Base-by-base conservation (phyloP, 179 eudicot species). In the Actinidia chinensis region DNA sequence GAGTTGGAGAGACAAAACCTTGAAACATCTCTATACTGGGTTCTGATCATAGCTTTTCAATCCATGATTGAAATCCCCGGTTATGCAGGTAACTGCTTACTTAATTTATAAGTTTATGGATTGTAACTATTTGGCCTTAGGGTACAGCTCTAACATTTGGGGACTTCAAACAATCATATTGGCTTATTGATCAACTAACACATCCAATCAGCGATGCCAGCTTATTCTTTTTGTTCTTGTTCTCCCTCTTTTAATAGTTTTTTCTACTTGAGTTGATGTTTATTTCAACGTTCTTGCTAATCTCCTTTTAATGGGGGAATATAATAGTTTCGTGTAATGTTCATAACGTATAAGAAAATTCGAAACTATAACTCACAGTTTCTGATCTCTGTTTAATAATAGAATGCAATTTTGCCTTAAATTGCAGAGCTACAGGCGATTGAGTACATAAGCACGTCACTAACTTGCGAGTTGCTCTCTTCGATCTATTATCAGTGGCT, bases 1-100 rank as follows among this genome's bases (percentile, higher is more conserved):
- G 25, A 82, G 73, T 77, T 84, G 87, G 85, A 76, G 85, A 77
- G 87, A 84, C 65, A n/a, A n/a, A n/a, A 79, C 83, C 11, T 7
- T 82, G 42, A n/a, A 44, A 8, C 77, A 56, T 60, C 63, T 17
- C 6, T 46, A 67, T 60, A 25, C 0, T 79, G 79, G 67, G 58
- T 59, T 77, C 85, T 4, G 25, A 79, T 52, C 40, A n/a, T n/a
- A 76, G 17, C 85, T 82, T 5, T n/a, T n/a, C n/a, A n/a, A 56
- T 61, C 2, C 77, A 79, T 0, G 77, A 83, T 1, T 79, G 71
- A n/a, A 43, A 83, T 67, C 83, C 84, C 8, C 18, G 13, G 17
- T 36, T 69, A 0, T 82, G 85, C 79, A 75, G 85, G 85, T 84
- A 82, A 22, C 2, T 13, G 40, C 23, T 47, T 1, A 47, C 6